phyloP scores from a whole-genome alignment of 2,329 filamentous ascomycete species.

The Aspergillus niger region DNA sequence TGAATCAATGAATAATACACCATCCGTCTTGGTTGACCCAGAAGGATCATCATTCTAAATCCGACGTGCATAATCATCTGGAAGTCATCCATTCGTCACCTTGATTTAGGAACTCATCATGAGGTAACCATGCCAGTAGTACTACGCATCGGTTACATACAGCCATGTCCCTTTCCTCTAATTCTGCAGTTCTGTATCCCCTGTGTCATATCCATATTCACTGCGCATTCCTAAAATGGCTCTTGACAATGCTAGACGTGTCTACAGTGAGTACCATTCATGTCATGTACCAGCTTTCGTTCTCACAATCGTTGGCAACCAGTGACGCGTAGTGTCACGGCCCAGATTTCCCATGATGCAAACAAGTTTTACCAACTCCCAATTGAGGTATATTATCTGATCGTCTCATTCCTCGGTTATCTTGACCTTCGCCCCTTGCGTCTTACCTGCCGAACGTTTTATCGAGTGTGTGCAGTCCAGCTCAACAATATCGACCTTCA shows the following conservation, averaged over 20 bases:
- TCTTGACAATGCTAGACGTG: not conserved
- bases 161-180: not conserved
- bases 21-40: conserved; percentile 7
- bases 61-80: not conserved
- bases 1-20: not conserved
- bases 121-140: not conserved
- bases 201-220: not conserved
- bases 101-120: not conserved
- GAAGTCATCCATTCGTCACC: not conserved
- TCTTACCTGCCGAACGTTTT: not conserved
- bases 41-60: not conserved
- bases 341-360: not conserved
- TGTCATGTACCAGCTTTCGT: not conserved
- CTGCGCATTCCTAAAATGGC: not conserved
- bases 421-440: not conserved
- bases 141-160: not conserved
- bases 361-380: not conserved
- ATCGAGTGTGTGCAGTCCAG: not conserved
- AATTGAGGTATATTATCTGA: not conserved
- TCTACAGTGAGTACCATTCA: not conserved
- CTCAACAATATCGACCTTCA: not conserved
- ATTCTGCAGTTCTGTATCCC: not conserved
- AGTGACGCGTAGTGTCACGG: not conserved
- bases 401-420: not conserved
- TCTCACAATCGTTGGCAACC: not conserved